These are phyloP conservation scores for Ogataea pini DNA, from an alignment of 805 yeast species.

Conservation along the genomic window DNA sequence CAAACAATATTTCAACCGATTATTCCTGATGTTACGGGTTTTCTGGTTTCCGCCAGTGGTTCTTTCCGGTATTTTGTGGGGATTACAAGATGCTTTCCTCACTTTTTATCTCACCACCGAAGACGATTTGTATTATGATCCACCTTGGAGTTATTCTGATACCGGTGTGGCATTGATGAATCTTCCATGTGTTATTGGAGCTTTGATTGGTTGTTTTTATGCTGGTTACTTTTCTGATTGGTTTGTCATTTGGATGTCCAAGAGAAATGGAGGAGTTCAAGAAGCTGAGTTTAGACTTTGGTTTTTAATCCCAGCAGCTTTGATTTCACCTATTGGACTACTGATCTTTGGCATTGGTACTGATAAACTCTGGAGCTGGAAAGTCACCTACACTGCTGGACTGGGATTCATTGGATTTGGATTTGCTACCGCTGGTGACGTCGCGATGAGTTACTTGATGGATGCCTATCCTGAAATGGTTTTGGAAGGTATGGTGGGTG, in stretches of 20 bases:
- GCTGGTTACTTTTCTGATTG: slow-evolving; percentile 63
- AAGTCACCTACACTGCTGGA: slow-evolving; percentile 53
- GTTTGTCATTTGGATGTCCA: slow-evolving; percentile 62
- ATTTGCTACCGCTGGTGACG: slow-evolving; percentile 72
- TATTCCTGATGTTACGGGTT: slow-evolving; percentile 52
- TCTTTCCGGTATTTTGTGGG: slow-evolving; percentile 75
- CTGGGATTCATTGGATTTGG: slow-evolving; percentile 67
- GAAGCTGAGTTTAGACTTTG: slow-evolving; percentile 69
- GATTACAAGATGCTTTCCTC: slow-evolving; percentile 73
- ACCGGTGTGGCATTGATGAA: slow-evolving; percentile 76
- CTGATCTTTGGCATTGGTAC: slow-evolving; percentile 69
- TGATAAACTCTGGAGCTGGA: slow-evolving; percentile 53
- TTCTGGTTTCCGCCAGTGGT: slow-evolving; percentile 65
- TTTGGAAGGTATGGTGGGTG: slow-evolving; percentile 72
- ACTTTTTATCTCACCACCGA: slow-evolving; percentile 75
- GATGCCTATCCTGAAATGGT: slow-evolving; percentile 70
- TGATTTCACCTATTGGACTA: slow-evolving; percentile 63
- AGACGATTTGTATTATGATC: slow-evolving; percentile 63
- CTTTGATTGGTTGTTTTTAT: slow-evolving; percentile 63
- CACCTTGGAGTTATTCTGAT: slow-evolving; percentile 66
- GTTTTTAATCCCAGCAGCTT: slow-evolving; percentile 54
- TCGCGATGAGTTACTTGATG: slow-evolving; percentile 67
- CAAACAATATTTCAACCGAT: slow-evolving; percentile 59
- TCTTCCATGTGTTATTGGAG: slow-evolving; percentile 67
- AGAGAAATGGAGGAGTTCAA: slow-evolving; percentile 56